Conservation (phyloP, 208 protist genomes). For the Trypanosoma cruzi region DNA sequence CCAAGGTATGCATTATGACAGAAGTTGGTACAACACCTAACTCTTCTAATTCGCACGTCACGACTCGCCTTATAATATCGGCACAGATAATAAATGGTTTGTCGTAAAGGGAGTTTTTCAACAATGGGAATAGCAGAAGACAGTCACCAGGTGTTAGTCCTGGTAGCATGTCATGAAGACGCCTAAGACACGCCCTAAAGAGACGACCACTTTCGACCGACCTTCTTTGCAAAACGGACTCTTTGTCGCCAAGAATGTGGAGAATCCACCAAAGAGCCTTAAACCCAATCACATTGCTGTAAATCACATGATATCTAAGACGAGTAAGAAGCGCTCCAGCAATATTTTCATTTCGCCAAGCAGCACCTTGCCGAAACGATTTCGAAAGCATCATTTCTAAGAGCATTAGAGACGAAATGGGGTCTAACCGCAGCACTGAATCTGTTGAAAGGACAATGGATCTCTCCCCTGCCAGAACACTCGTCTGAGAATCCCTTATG, state of each 20-base stretch:
- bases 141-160: slow-evolving; percentile 36
- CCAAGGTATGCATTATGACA: slow-evolving; percentile 8
- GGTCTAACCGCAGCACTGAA: slow-evolving; percentile 16
- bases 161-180: slow-evolving; percentile 52
- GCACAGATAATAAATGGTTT: slow-evolving; percentile 56
- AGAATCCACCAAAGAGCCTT: slow-evolving; percentile 54
- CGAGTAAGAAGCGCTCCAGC: slow-evolving; percentile 18
- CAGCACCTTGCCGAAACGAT: slow-evolving; percentile 6
- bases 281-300: slow-evolving; percentile 31
- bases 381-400: slow-evolving; percentile 29
- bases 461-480: not conserved
- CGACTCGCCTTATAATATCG: slow-evolving; percentile 42
- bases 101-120: slow-evolving; percentile 26
- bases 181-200: slow-evolving; percentile 47
- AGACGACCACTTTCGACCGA: slow-evolving; percentile 30
- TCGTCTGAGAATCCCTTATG: slow-evolving; percentile 7
- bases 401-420: slow-evolving; percentile 24
- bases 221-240: not conserved
- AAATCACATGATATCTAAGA: slow-evolving; percentile 23
- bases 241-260: slow-evolving; percentile 25
- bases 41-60: slow-evolving; percentile 13
- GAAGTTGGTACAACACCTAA: slow-evolving; percentile 16
- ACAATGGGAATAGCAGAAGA: slow-evolving; percentile 33
- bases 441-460: slow-evolving; percentile 2
- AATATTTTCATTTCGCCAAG: slow-evolving; percentile 7